Conservation (phyloP, 495 filamentous ascomycete genomes). For the Oleoguttula mirabilis region DNA sequence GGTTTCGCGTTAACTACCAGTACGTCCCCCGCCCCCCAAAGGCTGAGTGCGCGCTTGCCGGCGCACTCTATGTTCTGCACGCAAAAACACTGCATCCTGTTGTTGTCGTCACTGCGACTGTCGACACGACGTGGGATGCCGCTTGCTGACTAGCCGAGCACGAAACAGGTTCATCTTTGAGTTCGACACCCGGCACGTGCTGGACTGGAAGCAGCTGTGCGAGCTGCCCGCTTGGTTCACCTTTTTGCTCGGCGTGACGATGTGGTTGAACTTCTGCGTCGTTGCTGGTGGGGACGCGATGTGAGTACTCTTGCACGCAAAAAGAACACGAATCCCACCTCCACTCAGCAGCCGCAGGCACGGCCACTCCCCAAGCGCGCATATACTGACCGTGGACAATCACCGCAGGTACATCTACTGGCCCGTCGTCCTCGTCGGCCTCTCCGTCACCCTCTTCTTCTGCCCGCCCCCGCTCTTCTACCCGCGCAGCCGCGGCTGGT, state of each 20-base stretch:
- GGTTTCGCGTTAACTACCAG: conserved; percentile 78
- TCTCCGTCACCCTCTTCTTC: conserved; percentile 54
- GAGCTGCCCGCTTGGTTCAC: conserved; percentile 70
- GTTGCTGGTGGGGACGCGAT: conserved; percentile 38
- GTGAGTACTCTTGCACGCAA: no score
- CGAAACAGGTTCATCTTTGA: conserved; percentile 99
- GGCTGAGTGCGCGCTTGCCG: no score
- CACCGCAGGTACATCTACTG: conserved; percentile 72
- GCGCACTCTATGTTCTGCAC: no score
- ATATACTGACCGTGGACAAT: no score
- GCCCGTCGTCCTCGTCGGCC: conserved; percentile 65
- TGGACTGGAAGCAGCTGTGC: conserved; percentile 83
- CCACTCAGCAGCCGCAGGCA: no score
- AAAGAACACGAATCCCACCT: no score
- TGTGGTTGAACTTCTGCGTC: conserved; percentile 82
- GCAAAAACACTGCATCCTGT: no score
- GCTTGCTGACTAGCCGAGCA: no score
- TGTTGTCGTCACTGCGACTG: no score
- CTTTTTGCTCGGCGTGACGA: conserved; percentile 62
- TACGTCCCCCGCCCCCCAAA: no score
- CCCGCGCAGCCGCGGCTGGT: conserved; percentile 4
- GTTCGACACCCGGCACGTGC: conserved; percentile 69
- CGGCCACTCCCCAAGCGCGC: no score
- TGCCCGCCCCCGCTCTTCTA: conserved; percentile 12
- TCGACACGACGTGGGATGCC: no score